These are phyloP conservation scores for Blastomyces parvus DNA, from an alignment of 2,329 filamentous ascomycete genomes.

Conservation along the genomic window DNA sequence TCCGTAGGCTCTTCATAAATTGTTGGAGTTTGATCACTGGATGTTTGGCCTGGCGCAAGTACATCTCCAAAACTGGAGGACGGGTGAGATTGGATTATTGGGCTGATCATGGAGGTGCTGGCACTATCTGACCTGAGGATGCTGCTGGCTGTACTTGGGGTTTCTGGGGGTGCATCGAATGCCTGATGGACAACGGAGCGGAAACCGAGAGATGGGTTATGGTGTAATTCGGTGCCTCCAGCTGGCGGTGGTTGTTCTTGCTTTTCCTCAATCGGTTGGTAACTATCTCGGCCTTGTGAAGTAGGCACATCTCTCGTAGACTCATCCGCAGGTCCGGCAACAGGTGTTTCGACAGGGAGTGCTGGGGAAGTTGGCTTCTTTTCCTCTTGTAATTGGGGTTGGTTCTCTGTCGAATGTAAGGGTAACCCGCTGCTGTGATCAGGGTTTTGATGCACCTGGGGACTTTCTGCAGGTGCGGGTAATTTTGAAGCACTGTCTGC, in stretches of 20 bases:
- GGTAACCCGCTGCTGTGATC: neutral
- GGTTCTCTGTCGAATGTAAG: neutral
- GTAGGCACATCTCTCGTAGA: slow-evolving; percentile 16
- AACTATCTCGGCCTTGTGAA: neutral
- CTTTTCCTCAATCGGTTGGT: slow-evolving; percentile 3
- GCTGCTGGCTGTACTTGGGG: slow-evolving; percentile 43
- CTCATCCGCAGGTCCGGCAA: slow-evolving; percentile 27
- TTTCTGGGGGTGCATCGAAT: slow-evolving; percentile 48
- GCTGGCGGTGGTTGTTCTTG: slow-evolving; percentile 17
- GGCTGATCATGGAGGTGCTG: slow-evolving; percentile 55
- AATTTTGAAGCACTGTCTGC: neutral
- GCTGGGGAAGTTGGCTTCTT: neutral
- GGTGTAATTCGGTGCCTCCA: slow-evolving; percentile 33
- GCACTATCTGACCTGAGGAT: slow-evolving; percentile 53
- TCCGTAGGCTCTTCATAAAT: slow-evolving; percentile 46
- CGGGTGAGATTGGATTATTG: slow-evolving; percentile 53
- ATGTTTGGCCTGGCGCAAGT: slow-evolving; percentile 24
- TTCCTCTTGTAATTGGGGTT: neutral
- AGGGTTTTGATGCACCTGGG: neutral
- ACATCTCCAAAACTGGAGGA: slow-evolving; percentile 31
- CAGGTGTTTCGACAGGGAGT: slow-evolving; percentile 3
- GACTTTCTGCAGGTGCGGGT: neutral
- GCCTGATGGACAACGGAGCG: slow-evolving; percentile 54
- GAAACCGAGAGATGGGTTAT: slow-evolving; percentile 48
- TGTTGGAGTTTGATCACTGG: slow-evolving; percentile 40